phyloP scores from a whole-genome alignment of 768 basidiomycete genomes.

The Hemileccinum impolitum region DNA sequence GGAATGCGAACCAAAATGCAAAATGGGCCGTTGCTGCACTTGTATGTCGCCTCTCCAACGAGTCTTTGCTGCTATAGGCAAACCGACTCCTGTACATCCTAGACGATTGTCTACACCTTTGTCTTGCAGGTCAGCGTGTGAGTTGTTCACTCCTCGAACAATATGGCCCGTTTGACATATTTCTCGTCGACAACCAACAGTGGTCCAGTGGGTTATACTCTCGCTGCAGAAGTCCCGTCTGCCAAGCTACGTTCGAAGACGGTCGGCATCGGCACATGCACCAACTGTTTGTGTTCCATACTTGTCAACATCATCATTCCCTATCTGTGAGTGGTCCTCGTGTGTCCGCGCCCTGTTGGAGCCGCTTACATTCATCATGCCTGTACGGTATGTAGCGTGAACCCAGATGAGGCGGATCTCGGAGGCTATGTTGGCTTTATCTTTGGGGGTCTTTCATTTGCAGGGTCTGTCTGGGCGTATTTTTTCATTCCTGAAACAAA shows the following conservation, averaged over 20 bases:
- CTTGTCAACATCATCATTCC: conserved; percentile 25
- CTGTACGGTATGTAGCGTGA: conserved; percentile 13
- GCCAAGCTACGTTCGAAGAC: conserved; percentile 31
- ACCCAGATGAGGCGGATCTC: conserved; percentile 26
- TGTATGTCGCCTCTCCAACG: conserved; percentile 4
- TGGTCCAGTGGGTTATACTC: conserved; percentile 26
- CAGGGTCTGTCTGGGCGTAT: conserved; percentile 24
- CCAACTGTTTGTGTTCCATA: conserved; percentile 23
- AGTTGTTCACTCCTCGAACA: neutral
- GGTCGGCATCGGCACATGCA: conserved; percentile 26
- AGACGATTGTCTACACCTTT: conserved; percentile 32
- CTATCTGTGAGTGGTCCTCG: conserved; percentile 20
- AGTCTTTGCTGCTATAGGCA: too few relatives aligned
- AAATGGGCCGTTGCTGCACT: conserved; percentile 25
- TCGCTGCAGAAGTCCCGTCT: conserved; percentile 28
- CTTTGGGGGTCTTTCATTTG: conserved; percentile 23
- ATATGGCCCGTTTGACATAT: neutral
- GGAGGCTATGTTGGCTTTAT: conserved; percentile 29
- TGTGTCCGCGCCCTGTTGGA: neutral
- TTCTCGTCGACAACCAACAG: conserved; percentile 4
- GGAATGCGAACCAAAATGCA: conserved; percentile 5
- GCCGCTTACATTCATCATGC: too few relatives aligned
- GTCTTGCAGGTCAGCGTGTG: conserved; percentile 28
- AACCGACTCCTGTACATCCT: too few relatives aligned
- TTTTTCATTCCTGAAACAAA: conserved; percentile 29